These are phyloP conservation scores for Fraxinus angustifolia DNA, from an alignment of 305 asterid species.

Conservation along the genomic window DNA sequence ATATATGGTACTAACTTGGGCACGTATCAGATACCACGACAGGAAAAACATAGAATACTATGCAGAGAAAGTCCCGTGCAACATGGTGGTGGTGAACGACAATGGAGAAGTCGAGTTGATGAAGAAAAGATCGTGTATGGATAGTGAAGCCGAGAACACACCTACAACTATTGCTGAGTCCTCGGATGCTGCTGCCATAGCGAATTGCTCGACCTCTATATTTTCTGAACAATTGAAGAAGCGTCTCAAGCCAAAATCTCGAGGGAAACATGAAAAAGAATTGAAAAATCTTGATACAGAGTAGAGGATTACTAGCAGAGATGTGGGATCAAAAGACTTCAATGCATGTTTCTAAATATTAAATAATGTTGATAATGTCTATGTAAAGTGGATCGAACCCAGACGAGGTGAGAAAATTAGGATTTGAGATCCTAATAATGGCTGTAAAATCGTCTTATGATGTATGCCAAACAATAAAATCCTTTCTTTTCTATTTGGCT, in stretches of 20 bases:
- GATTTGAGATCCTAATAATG: background rate
- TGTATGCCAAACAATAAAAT: background rate
- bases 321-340: background rate
- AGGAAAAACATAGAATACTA: conserved; percentile 36
- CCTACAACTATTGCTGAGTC: conserved; percentile 14
- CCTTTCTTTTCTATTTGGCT: background rate
- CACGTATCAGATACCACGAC: conserved; percentile 33
- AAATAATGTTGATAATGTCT: background rate
- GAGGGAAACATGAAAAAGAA: conserved; percentile 12
- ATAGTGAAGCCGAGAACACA: conserved; percentile 16
- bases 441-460: background rate
- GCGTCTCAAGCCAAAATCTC: conserved; percentile 29
- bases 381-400: background rate
- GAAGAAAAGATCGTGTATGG: conserved; percentile 19
- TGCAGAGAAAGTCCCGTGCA: conserved; percentile 32
- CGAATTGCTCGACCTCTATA: conserved; percentile 22
- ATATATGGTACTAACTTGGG: background rate
- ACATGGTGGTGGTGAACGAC: conserved; percentile 34
- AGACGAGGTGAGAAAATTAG: background rate
- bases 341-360: background rate
- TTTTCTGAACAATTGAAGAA: conserved; percentile 33
- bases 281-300: background rate
- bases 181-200: conserved; percentile 14
- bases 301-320: background rate
- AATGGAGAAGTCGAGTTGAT: conserved; percentile 35